phyloP scores from a whole-genome alignment of 2,329 filamentous ascomycete genomes.

The Fusarium sp. region DNA sequence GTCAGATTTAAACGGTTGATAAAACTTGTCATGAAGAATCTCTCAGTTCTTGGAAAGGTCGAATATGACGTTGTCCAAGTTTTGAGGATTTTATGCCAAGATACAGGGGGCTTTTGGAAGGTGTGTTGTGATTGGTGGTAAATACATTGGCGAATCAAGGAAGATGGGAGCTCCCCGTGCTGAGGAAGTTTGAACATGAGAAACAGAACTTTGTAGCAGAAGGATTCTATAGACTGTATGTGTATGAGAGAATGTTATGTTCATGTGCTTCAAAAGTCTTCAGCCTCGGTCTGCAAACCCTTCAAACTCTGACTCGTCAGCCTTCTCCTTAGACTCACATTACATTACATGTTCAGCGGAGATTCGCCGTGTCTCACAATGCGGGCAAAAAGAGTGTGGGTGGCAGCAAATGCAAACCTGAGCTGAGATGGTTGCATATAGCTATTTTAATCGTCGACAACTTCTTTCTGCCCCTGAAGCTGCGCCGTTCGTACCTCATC shows the following conservation, averaged over 20 bases:
- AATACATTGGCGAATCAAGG: not conserved
- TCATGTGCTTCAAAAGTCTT: slow-evolving; percentile 10
- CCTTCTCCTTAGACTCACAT: slow-evolving; percentile 11
- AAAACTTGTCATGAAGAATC: not conserved
- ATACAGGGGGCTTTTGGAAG: slow-evolving; percentile 1
- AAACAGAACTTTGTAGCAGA: no score
- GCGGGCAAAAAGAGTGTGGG: not conserved
- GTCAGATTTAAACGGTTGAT: not conserved
- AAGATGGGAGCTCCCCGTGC: not conserved
- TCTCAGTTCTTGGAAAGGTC: not conserved
- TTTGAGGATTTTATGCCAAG: not conserved
- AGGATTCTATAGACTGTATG: no score
- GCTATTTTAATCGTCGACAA: slow-evolving; percentile 16
- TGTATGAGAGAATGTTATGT: not conserved
- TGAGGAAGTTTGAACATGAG: no score
- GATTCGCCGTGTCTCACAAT: slow-evolving; percentile 7
- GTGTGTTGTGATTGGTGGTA: not conserved
- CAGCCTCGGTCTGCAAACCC: slow-evolving; percentile 6
- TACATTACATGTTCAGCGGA: no score
- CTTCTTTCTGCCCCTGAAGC: slow-evolving; percentile 14
- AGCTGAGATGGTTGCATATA: slow-evolving; percentile 27
- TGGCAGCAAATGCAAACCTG: slow-evolving; percentile 11
- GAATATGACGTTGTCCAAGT: slow-evolving; percentile 19
- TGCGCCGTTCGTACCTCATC: not conserved
- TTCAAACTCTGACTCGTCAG: not conserved